Evolutionary conservation across 805 yeast genomes (phyloP).

Genomic region (Sugiyamaella smithiae): DNA sequence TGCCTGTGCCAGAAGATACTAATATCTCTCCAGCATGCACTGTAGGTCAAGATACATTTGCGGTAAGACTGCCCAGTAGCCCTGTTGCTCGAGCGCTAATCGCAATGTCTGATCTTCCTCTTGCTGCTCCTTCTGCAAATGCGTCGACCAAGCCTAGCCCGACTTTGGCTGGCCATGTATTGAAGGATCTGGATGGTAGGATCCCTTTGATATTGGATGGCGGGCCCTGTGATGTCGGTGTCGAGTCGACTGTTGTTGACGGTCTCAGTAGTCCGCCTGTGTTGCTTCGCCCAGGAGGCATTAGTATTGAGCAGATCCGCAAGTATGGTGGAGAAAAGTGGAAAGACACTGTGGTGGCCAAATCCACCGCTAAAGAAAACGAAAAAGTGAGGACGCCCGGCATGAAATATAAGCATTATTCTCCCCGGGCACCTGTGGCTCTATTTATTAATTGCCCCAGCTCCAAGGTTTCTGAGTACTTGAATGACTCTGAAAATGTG

Average conservation of each 20-base stretch:
- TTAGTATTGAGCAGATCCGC: constrained; percentile 72
- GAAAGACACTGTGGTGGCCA: constrained; percentile 60
- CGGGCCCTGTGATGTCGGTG: constrained; percentile 83
- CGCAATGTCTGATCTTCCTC: constrained; percentile 76
- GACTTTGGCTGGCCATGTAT: constrained; percentile 82
- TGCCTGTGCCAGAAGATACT: constrained; percentile 48
- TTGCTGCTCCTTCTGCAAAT: constrained; percentile 98
- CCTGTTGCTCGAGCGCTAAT: constrained; percentile 90
- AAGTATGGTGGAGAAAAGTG: constrained; percentile 65
- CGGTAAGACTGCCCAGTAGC: constrained; percentile 84
- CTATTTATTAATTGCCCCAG: constrained; percentile 54
- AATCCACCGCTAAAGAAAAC: constrained; percentile 47
- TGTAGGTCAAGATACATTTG: constrained; percentile 84
- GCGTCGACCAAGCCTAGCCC: constrained; percentile 96
- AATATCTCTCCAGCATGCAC: constrained; percentile 71
- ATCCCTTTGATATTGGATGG: constrained; percentile 90
- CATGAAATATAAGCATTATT: constrained; percentile 94
- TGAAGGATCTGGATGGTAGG: constrained; percentile 69
- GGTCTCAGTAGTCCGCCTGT: constrained; percentile 84
- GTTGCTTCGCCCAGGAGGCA: constrained; percentile 91
- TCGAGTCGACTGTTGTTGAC: constrained; percentile 92
- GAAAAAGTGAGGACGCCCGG: constrained; percentile 89
- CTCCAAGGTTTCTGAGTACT: constrained; percentile 31
- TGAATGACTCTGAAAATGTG: not conserved
- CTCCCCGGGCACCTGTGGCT: constrained; percentile 82